Evolutionary conservation across 345 rosid genomes (phyloP), one percentile per base, ranked within the genome.

Genomic region (Populus nigra): DNA sequence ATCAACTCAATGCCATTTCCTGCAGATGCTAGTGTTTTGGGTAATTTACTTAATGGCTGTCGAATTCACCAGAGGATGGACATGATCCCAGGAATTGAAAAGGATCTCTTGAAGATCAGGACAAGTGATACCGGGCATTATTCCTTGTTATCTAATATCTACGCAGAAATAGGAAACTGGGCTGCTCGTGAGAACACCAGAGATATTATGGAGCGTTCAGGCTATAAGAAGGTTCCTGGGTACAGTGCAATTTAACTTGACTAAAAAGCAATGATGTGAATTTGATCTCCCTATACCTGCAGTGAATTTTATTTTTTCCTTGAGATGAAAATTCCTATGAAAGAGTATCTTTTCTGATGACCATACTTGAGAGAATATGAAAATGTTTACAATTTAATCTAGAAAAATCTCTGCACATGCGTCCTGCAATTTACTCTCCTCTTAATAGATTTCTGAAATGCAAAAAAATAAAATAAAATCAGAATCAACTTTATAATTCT

Each of bases 131-230:
- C 91, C 0, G 99, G 98, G 63, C 92, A 80, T 71, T 88, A 85
- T 78, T 85, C 93, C 63, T 79, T 93, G 45, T 80, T 91, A 78
- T 91, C 98, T 39, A 93, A 95, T 75, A 72, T 91, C 35, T 88
- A 89, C 76, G 99, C 93, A 4, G 94, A 90, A 83, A 96, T 86
- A 76, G 94, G 93, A 22, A 86, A 91, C 65, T 92, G 97, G 97
- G 88, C 81, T 79, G 88, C 83, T 78, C 88, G 71, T 16, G 78
- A 83, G 80, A 84, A 84, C 78, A 55, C 86, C 78, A 93, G 94
- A 82, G 78, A 79, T 2, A 78, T 61, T 43, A 88, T 90, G 87
- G 81, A 86, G 43, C 47, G 81, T 22, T 71, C 18, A 62, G 87
- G 87, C 67, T 83, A 90, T 74, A 86, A 81, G 88, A 93, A 90